Evolutionary conservation across 1,284 basidiomycete species (phyloP).

Genomic region (Gomphus bonarii): DNA sequence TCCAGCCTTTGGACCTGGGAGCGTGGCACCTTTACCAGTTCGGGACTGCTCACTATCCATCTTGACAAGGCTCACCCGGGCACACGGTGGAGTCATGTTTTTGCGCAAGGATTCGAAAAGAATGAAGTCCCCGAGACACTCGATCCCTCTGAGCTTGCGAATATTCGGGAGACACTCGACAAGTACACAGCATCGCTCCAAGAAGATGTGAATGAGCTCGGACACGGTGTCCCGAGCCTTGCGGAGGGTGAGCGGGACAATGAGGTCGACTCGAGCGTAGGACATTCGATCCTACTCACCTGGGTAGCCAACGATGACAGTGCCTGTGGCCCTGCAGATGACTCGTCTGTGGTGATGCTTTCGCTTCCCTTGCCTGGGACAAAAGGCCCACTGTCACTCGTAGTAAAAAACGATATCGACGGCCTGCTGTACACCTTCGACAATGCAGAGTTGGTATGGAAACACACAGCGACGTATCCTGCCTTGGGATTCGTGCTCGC

Average conservation of each 20-base stretch:
- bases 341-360: constrained; percentile 41
- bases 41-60: constrained; percentile 70
- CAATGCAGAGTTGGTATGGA: constrained; percentile 38
- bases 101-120: constrained; percentile 35
- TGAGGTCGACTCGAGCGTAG: constrained; percentile 65
- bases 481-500: constrained; percentile 91
- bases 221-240: constrained; percentile 61
- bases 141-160: constrained; percentile 71
- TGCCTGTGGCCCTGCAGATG: constrained; percentile 29
- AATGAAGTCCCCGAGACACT: constrained; percentile 83
- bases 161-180: constrained; percentile 72
- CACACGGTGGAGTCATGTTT: constrained; percentile 80
- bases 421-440: constrained; percentile 56
- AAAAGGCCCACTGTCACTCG: constrained; percentile 32
- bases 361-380: constrained; percentile 39
- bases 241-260: constrained; percentile 78
- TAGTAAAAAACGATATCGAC: constrained; percentile 77
- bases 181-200: constrained; percentile 67
- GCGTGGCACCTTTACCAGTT: constrained; percentile 51
- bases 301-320: constrained; percentile 51
- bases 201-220: constrained; percentile 48
- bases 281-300: constrained; percentile 46
- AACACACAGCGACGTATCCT: constrained; percentile 70
- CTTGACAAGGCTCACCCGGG: constrained; percentile 75
- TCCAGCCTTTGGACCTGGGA: constrained; percentile 87